Percentiles rank a stretch among this genome's conserved stretches.
These are phyloP conservation scores for Phlyctochytrium bullatum DNA, from an alignment of 192 early-diverging fungal genomes.

Conservation along the genomic window DNA sequence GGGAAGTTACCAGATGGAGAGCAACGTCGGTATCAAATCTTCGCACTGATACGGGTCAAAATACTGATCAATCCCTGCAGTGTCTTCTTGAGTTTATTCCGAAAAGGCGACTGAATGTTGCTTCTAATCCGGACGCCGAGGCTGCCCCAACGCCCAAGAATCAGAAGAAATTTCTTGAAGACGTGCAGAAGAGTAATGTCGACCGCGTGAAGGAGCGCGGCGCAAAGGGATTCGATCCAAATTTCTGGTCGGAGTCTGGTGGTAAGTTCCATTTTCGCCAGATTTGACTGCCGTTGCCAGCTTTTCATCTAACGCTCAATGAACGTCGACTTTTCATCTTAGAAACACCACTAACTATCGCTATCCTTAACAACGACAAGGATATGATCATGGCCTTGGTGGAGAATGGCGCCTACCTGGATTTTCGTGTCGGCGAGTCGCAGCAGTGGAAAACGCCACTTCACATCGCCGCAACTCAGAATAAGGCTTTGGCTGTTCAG, in stretches of 20 bases:
- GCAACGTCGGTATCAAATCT: slow-evolving; percentile 30
- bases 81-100: slow-evolving; percentile 47
- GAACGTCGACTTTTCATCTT: not conserved
- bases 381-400: slow-evolving; percentile 38
- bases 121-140: slow-evolving; percentile 22
- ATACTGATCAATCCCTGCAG: slow-evolving; percentile 25
- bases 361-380: slow-evolving; percentile 46
- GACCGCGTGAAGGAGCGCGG: slow-evolving; percentile 45
- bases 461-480: slow-evolving; percentile 24
- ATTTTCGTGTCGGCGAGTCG: slow-evolving; percentile 42
- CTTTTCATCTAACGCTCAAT: not conserved
- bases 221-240: slow-evolving; percentile 42
- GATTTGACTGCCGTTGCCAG: not conserved
- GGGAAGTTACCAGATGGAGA: slow-evolving; percentile 33
- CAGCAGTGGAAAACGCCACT: slow-evolving; percentile 48
- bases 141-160: slow-evolving; percentile 44
- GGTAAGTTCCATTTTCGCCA: slow-evolving; percentile 38
- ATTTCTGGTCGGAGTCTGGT: slow-evolving; percentile 46
- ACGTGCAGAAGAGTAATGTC: slow-evolving; percentile 42
- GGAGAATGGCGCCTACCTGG: slow-evolving; percentile 48
- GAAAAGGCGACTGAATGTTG: slow-evolving; percentile 24
- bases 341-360: slow-evolving; percentile 49
- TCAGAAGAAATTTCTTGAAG: slow-evolving; percentile 54
- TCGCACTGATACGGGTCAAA: not conserved
- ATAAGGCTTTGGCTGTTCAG: slow-evolving; percentile 3